phyloP scores from a whole-genome alignment of 805 yeast genomes.

The Vanderwaltozyma polyspora region DNA sequence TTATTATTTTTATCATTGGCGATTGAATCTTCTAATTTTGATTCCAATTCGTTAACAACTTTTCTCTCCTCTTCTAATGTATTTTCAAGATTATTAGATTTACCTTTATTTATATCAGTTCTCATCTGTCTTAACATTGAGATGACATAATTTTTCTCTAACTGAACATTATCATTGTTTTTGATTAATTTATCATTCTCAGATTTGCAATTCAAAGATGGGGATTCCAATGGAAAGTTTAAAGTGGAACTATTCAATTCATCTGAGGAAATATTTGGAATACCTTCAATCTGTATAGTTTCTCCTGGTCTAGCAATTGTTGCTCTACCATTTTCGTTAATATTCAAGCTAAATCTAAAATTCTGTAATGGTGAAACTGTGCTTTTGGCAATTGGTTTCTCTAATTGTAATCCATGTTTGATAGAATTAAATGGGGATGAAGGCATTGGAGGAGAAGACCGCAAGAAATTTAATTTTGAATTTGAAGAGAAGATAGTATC shows the following conservation, averaged over 20 bases:
- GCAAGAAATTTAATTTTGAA: constrained; percentile 3
- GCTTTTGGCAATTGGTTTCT: too few species aligned
- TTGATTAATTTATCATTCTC: background rate
- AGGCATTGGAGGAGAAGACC: constrained; percentile 9
- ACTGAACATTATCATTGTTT: constrained; percentile 2
- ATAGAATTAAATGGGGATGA: constrained; percentile 1
- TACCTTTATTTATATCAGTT: background rate
- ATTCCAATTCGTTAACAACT: too few species aligned
- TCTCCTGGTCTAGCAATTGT: constrained; percentile 13
- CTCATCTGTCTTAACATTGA: constrained; percentile 23
- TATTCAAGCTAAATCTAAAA: constrained; percentile 19
- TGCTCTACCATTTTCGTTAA: constrained; percentile 27
- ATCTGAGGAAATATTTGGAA: too few species aligned
- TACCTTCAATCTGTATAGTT: too few species aligned
- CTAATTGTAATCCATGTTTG: background rate
- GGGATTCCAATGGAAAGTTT: too few species aligned
- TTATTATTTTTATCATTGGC: too few species aligned
- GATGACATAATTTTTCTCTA: constrained; percentile 20
- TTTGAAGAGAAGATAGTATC: constrained; percentile 6
- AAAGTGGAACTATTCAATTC: too few species aligned
- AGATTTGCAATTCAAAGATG: too few species aligned
- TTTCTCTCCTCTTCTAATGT: too few species aligned
- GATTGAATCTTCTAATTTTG: too few species aligned
- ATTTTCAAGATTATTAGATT: background rate
- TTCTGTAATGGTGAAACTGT: background rate